phyloP scores from a whole-genome alignment of 2,329 filamentous ascomycete genomes.

The Clarireedia homoeocarpa region DNA sequence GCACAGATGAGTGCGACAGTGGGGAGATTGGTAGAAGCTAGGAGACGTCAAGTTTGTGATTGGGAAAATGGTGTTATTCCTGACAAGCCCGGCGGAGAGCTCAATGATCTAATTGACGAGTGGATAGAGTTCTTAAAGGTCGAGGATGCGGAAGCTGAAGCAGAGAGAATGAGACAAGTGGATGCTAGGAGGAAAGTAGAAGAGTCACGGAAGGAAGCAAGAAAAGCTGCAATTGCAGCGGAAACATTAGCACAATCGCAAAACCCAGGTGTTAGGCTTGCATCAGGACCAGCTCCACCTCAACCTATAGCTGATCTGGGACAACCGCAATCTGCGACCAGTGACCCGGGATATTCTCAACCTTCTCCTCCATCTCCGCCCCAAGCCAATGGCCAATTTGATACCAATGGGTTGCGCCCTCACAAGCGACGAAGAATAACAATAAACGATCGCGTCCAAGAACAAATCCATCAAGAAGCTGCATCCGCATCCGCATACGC shows the following conservation, averaged over 20 bases:
- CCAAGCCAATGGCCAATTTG: slow-evolving; percentile 10
- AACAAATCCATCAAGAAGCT: slow-evolving; percentile 23
- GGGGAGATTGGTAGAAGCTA: slow-evolving; percentile 25
- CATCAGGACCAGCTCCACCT: slow-evolving; percentile 12
- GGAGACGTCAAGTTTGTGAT: slow-evolving; percentile 26
- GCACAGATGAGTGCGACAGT: slow-evolving; percentile 31
- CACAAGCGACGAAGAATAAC: slow-evolving; percentile 25
- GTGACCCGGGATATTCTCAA: slow-evolving; percentile 12
- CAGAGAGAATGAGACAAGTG: slow-evolving; percentile 29
- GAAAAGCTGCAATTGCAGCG: slow-evolving; percentile 26
- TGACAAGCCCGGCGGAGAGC: slow-evolving; percentile 25
- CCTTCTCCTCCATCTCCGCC: slow-evolving; percentile 1
- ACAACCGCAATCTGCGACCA: slow-evolving; percentile 8
- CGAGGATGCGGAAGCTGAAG: slow-evolving; percentile 28
- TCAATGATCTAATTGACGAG: slow-evolving; percentile 26
- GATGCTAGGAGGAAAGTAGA: slow-evolving; percentile 26
- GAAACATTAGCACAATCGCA: slow-evolving; percentile 18
- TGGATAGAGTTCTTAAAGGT: slow-evolving; percentile 29
- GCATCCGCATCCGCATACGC: slow-evolving; percentile 14
- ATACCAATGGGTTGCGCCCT: slow-evolving; percentile 25
- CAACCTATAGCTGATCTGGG: slow-evolving; percentile 14
- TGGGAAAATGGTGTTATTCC: slow-evolving; percentile 28
- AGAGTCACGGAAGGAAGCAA: slow-evolving; percentile 26
- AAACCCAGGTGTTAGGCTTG: slow-evolving; percentile 14
- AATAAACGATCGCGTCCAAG: slow-evolving; percentile 22